These are phyloP conservation scores for Dactylellina drechsleri DNA, from an alignment of 2,329 filamentous ascomycete species.

Conservation along the genomic window DNA sequence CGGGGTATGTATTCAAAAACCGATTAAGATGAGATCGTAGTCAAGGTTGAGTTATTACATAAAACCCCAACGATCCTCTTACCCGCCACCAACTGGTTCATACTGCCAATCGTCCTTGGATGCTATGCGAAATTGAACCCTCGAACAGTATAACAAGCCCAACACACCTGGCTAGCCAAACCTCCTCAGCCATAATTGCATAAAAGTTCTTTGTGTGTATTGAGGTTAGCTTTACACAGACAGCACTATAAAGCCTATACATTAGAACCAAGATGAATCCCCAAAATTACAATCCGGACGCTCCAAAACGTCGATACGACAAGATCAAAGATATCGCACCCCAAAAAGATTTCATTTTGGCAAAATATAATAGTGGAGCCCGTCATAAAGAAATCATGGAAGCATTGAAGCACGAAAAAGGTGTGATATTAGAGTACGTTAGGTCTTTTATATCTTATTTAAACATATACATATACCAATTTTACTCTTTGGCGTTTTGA, in stretches of 20 bases:
- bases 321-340: conserved; percentile 16
- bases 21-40: too few species aligned
- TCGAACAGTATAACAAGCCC: too few species aligned
- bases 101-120: too few species aligned
- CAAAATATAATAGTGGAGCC: conserved; percentile 11
- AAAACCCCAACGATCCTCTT: too few species aligned
- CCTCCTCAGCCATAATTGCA: not conserved
- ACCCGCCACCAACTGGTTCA: too few species aligned
- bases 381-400: conserved; percentile 20
- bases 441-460: not conserved
- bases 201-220: not conserved
- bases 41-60: too few species aligned
- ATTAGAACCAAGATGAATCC: conserved; percentile 1
- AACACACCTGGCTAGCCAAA: too few species aligned
- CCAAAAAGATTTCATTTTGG: conserved; percentile 16
- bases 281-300: conserved; percentile 5
- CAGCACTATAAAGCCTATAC: not conserved
- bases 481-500: not conserved
- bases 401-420: conserved; percentile 14
- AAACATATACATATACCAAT: too few species aligned
- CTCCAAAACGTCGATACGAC: conserved; percentile 11
- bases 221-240: not conserved
- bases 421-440: conserved; percentile 13
- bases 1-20: too few species aligned
- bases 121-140: too few species aligned